Evolutionary conservation across 768 basidiomycete species (phyloP).

Genomic region (Paxillus ammoniavirescens): DNA sequence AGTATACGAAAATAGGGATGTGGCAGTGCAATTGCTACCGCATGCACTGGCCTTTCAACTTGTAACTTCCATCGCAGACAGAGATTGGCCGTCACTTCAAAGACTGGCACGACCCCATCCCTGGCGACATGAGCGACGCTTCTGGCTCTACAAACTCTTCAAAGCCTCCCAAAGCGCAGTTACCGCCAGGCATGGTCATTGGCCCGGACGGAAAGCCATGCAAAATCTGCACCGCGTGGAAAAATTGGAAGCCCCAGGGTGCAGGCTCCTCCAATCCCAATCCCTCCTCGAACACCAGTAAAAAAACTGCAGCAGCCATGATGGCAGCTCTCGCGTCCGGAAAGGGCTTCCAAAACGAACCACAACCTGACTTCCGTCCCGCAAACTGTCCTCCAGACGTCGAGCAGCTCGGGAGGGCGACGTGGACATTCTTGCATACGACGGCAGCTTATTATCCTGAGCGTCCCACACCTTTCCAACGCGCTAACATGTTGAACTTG

Average conservation of each 20-base stretch:
- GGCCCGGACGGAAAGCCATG: conserved; percentile 97
- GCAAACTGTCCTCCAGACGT: conserved; percentile 87
- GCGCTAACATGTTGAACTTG: conserved; percentile 80
- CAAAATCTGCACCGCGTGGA: conserved; percentile 85
- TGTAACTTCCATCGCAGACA: no score
- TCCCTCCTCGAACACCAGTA: conserved; percentile 26
- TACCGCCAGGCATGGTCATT: conserved; percentile 83
- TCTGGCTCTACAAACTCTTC: neutral
- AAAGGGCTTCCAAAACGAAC: conserved; percentile 24
- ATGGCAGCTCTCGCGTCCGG: conserved; percentile 35
- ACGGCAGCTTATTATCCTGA: conserved; percentile 95
- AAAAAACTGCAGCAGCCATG: conserved; percentile 32
- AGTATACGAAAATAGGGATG: no score
- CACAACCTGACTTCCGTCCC: conserved; percentile 41
- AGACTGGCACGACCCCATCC: no score
- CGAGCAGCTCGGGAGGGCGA: conserved; percentile 85
- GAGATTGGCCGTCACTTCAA: no score
- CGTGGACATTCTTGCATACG: conserved; percentile 96
- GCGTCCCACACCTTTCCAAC: conserved; percentile 67
- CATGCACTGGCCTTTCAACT: no score
- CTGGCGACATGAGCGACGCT: neutral
- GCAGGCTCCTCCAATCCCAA: conserved; percentile 24
- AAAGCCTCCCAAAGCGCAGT: conserved; percentile 19
- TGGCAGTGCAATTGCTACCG: no score
- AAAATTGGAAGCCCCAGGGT: conserved; percentile 55